These are phyloP conservation scores for Entomortierella beljakovae DNA, from an alignment of 192 early-diverging fungal species.

Conservation along the genomic window DNA sequence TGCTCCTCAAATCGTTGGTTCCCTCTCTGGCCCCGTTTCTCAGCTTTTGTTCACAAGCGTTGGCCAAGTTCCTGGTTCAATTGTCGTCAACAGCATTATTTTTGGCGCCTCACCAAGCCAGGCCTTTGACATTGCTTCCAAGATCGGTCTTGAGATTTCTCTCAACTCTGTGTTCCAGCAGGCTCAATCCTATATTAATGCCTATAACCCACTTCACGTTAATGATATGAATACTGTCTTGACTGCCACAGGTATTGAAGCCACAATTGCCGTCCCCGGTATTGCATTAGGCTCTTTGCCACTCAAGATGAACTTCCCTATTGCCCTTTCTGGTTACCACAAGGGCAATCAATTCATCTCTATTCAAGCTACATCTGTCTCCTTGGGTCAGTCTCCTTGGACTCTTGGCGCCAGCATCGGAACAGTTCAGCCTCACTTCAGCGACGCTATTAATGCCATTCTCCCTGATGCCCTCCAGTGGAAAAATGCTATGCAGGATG, in stretches of 20 bases:
- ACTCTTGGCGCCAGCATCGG: slow-evolving; percentile 21
- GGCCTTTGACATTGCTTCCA: slow-evolving; percentile 36
- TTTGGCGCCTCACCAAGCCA: slow-evolving; percentile 42
- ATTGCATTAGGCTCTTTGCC: slow-evolving; percentile 15
- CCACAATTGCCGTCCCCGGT: slow-evolving; percentile 27
- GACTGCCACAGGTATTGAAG: slow-evolving; percentile 39
- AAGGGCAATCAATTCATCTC: slow-evolving; percentile 12
- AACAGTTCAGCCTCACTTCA: slow-evolving; percentile 12
- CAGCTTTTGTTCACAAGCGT: slow-evolving; percentile 33
- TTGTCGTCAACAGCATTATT: slow-evolving; percentile 27
- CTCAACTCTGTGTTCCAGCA: slow-evolving; percentile 40
- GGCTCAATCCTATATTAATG: slow-evolving; percentile 40
- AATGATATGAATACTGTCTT: slow-evolving; percentile 42
- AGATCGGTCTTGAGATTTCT: slow-evolving; percentile 25
- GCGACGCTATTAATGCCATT: slow-evolving; percentile 24
- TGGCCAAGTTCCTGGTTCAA: slow-evolving; percentile 22
- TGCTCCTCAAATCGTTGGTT: slow-evolving; percentile 17
- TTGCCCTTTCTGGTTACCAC: slow-evolving; percentile 25
- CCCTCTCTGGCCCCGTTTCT: slow-evolving; percentile 25
- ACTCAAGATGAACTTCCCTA: slow-evolving; percentile 45
- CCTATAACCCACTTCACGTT: slow-evolving; percentile 38
- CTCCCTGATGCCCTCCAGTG: slow-evolving; percentile 23
- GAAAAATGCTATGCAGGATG: slow-evolving; percentile 43
- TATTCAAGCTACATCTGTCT: slow-evolving; percentile 36
- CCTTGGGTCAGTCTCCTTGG: slow-evolving; percentile 30